Conservation (phyloP, 306 rosid genomes). For the Hippophae tibetana region DNA sequence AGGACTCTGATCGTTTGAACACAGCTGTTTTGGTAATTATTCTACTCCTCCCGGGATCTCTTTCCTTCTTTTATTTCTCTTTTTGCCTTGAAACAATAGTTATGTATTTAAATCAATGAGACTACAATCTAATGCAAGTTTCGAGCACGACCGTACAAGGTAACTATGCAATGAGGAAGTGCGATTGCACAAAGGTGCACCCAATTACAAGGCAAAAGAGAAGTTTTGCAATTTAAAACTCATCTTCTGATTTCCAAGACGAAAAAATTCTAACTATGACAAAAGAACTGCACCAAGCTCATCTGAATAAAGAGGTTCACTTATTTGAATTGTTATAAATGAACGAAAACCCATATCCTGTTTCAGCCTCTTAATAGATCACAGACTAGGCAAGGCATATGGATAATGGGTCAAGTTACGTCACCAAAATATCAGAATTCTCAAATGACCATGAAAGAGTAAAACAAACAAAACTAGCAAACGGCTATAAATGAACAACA, state of each 20-base stretch:
- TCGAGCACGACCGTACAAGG: too few species aligned
- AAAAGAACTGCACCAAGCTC: background rate
- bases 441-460: background rate
- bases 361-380: slow-evolving; percentile 8
- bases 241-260: slow-evolving; percentile 2
- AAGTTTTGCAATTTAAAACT: slow-evolving; percentile 2
- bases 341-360: background rate
- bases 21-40: too few species aligned
- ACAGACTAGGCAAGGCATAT: background rate
- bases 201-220: slow-evolving; percentile 3
- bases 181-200: slow-evolving; percentile 1
- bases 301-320: background rate
- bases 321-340: background rate
- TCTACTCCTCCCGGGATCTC: too few species aligned
- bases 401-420: background rate
- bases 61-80: too few species aligned
- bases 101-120: too few species aligned
- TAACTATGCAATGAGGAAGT: slow-evolving; percentile 10
- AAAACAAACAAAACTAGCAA: slow-evolving; percentile 2
- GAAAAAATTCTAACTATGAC: background rate
- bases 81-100: too few species aligned
- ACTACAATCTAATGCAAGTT: too few species aligned
- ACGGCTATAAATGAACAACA: background rate
- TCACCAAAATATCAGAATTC: background rate
- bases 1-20: too few species aligned